Conservation (phyloP, 2,329 filamentous ascomycete genomes). For the Davidsoniella virescens region DNA sequence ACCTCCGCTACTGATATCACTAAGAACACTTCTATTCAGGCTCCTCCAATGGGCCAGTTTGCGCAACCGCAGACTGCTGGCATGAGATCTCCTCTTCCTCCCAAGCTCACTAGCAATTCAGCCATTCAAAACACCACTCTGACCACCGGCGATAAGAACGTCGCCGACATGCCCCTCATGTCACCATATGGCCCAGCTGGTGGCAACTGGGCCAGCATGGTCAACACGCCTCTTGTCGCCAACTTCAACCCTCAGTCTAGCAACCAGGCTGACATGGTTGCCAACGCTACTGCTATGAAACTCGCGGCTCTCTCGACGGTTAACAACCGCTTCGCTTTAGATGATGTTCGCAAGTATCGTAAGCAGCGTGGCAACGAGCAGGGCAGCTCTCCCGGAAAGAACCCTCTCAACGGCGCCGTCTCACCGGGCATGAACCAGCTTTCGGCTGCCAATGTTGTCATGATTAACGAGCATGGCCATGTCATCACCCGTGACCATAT, state of each 20-base stretch:
- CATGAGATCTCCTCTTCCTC: conserved; percentile 63
- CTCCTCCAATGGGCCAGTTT: conserved; percentile 80
- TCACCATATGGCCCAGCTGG: conserved; percentile 64
- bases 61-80: conserved; percentile 60
- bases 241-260: conserved; percentile 49
- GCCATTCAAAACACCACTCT: conserved; percentile 61
- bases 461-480: conserved; percentile 90
- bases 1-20: conserved; percentile 31
- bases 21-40: conserved; percentile 64
- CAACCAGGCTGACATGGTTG: conserved; percentile 87
- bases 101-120: conserved; percentile 44
- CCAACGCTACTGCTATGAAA: conserved; percentile 98
- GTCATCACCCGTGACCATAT: conserved; percentile 74
- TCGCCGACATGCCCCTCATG: conserved; percentile 61
- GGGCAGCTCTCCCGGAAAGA: conserved; percentile 36
- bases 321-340: conserved; percentile 92
- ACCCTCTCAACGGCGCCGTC: conserved; percentile 18
- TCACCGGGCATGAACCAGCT: conserved; percentile 41
- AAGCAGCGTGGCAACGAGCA: conserved; percentile 72
- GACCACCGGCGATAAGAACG: conserved; percentile 41
- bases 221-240: conserved; percentile 89
- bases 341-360: conserved; percentile 93
- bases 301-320: conserved; percentile 91
- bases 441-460: conserved; percentile 63
- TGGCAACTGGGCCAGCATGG: conserved; percentile 96